Evolutionary conservation across 257 asterid genomes (phyloP).

Genomic region (Jaltomata sinuosa): DNA sequence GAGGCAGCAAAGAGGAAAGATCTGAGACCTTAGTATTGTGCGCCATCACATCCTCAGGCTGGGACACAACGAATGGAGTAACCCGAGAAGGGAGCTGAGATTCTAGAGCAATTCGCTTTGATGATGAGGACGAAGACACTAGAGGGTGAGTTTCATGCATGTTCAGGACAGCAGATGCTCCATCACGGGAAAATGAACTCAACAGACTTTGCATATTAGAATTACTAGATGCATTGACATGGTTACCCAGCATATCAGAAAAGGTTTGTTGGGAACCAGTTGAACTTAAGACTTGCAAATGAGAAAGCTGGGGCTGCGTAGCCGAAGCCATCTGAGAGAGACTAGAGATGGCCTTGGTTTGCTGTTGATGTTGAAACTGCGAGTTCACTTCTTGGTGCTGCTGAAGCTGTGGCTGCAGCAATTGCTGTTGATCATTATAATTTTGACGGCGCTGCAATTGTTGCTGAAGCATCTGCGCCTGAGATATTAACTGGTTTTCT

Average conservation of each 20-base stretch:
- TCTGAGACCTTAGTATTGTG: constrained; percentile 53
- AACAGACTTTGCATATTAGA: constrained; percentile 54
- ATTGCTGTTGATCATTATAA: constrained; percentile 39
- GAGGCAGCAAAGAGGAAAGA: constrained; percentile 54
- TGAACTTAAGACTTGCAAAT: constrained; percentile 37
- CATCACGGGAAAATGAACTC: constrained; percentile 60
- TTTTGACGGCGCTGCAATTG: constrained; percentile 43
- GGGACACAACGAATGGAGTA: constrained; percentile 49
- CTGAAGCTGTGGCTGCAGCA: constrained; percentile 29
- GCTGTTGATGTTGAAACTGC: constrained; percentile 49
- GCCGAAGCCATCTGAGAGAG: constrained; percentile 33
- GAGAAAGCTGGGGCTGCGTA: constrained; percentile 45
- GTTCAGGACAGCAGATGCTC: constrained; percentile 33
- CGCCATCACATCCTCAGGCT: constrained; percentile 40
- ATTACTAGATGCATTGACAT: constrained; percentile 35
- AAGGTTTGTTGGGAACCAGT: constrained; percentile 52
- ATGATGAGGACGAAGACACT: constrained; percentile 47
- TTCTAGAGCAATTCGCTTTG: constrained; percentile 70
- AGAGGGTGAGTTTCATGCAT: constrained; percentile 40
- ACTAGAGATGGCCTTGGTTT: constrained; percentile 25
- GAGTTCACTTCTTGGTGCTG: constrained; percentile 31
- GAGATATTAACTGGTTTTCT: constrained; percentile 49
- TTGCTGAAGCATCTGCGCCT: constrained; percentile 76
- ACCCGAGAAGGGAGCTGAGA: constrained; percentile 50
- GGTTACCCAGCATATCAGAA: constrained; percentile 51